Conservation (phyloP, 176 grass and related monocot genomes). For the Avena atlantica region DNA sequence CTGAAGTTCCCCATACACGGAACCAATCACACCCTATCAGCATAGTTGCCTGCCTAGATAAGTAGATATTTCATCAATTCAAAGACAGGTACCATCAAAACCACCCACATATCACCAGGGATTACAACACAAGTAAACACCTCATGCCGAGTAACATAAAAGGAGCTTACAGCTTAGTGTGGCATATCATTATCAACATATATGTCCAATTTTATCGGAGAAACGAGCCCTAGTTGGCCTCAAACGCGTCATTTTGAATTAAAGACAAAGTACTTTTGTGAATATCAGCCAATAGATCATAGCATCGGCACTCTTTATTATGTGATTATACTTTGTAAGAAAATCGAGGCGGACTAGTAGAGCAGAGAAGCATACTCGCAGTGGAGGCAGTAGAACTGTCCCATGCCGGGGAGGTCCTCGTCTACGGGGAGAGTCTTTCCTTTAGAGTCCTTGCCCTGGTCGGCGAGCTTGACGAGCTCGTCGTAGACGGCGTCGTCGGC, state of each 20-base stretch:
- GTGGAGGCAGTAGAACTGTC: slow-evolving; percentile 95
- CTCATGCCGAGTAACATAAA: background rate
- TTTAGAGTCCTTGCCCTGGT: slow-evolving; percentile 50
- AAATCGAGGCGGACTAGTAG: background rate
- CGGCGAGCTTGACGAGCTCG: slow-evolving; percentile 85
- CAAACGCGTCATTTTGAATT: background rate
- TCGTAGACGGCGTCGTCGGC: slow-evolving; percentile 86
- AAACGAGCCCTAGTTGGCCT: background rate
- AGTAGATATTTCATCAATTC: background rate
- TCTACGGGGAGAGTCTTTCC: slow-evolving; percentile 64
- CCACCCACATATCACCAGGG: background rate
- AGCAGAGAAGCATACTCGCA: slow-evolving; percentile 73
- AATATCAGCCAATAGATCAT: background rate
- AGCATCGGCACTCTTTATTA: background rate
- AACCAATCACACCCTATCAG: background rate
- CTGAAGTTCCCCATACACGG: background rate
- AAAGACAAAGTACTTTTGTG: background rate
- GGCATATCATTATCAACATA: background rate
- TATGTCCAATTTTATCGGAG: background rate
- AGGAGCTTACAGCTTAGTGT: no score
- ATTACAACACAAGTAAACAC: background rate
- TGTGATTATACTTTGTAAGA: background rate
- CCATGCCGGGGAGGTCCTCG: slow-evolving; percentile 90
- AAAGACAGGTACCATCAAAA: background rate
- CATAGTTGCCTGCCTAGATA: background rate